phyloP scores from a whole-genome alignment of 371 early-diverging fungal species.

The Blastocladiella emersonii region DNA sequence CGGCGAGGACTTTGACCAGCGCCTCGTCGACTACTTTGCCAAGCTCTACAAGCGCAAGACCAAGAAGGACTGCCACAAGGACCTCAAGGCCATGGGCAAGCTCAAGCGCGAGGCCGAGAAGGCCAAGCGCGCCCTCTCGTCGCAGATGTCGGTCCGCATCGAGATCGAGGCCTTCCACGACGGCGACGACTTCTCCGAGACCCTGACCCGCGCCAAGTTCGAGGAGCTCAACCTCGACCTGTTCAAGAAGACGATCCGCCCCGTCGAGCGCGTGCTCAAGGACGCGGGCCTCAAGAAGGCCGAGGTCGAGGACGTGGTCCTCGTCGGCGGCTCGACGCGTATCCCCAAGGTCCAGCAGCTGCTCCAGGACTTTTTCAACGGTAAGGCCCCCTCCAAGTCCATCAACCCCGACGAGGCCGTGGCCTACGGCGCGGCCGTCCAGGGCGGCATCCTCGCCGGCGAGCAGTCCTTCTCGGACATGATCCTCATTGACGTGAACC shows the following conservation, averaged over 20 bases:
- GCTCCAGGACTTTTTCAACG: slow-evolving; percentile 92
- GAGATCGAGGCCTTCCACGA: slow-evolving; percentile 57
- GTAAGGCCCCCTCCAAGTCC: slow-evolving; percentile 90
- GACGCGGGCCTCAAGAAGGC: slow-evolving; percentile 88
- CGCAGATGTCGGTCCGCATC: slow-evolving; percentile 59
- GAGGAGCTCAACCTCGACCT: slow-evolving; percentile 41
- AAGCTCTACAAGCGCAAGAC: slow-evolving; percentile 58
- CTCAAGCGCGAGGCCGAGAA: slow-evolving; percentile 78
- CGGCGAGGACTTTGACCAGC: slow-evolving; percentile 91
- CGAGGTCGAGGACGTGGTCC: slow-evolving; percentile 86
- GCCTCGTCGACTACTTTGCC: slow-evolving; percentile 63
- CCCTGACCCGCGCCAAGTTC: slow-evolving; percentile 44
- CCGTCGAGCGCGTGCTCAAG: slow-evolving; percentile 87
- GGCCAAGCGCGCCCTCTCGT: slow-evolving; percentile 80
- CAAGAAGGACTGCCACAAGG: slow-evolving; percentile 50
- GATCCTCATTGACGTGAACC: slow-evolving; percentile 51
- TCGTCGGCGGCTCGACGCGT: slow-evolving; percentile 99
- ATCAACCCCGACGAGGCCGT: slow-evolving; percentile 98
- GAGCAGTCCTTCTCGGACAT: slow-evolving; percentile 71
- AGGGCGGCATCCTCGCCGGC: slow-evolving; percentile 84
- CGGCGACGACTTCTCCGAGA: slow-evolving; percentile 38
- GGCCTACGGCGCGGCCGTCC: slow-evolving; percentile 97
- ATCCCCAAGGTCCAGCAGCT: slow-evolving; percentile 99
- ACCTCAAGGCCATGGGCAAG: slow-evolving; percentile 65
- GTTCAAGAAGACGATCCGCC: slow-evolving; percentile 57